Percentiles rank a stretch among this genome's conserved stretches.
phyloP scores from a whole-genome alignment of 1,284 basidiomycete species.

The Phellopilus nigrolimitatus region DNA sequence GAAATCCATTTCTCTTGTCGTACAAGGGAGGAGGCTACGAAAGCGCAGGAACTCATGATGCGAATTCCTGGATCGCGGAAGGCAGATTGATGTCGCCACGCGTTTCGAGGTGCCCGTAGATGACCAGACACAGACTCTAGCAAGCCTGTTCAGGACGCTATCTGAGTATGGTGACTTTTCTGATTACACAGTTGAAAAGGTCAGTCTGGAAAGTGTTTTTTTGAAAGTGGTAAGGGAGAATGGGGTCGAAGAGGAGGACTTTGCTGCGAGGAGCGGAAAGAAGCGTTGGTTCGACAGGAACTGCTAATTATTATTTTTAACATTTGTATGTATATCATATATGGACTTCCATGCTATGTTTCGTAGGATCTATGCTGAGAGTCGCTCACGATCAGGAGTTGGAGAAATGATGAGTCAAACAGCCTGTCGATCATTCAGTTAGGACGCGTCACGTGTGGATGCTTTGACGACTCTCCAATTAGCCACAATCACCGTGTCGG shows the following conservation, averaged over 20 bases:
- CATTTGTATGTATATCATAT: neutral
- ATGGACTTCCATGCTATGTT: too few relatives aligned
- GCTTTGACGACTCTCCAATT: neutral
- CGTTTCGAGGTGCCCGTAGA: slow-evolving; percentile 71
- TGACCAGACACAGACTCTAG: slow-evolving; percentile 38
- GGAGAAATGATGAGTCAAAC: too few relatives aligned
- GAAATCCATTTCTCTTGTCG: slow-evolving; percentile 74
- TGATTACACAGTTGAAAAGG: slow-evolving; percentile 66
- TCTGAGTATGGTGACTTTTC: slow-evolving; percentile 47
- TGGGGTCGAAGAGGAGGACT: slow-evolving; percentile 53
- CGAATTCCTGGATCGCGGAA: slow-evolving; percentile 59
- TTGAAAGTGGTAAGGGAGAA: slow-evolving; percentile 68
- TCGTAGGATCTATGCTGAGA: too few relatives aligned
- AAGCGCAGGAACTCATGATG: slow-evolving; percentile 57
- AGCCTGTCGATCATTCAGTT: neutral
- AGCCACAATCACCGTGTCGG: neutral
- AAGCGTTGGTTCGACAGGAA: slow-evolving; percentile 25
- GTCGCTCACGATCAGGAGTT: too few relatives aligned
- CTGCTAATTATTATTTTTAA: slow-evolving; percentile 11
- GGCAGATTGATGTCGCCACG: slow-evolving; percentile 72
- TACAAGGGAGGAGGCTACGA: slow-evolving; percentile 51
- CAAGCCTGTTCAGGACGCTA: slow-evolving; percentile 52
- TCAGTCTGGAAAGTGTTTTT: slow-evolving; percentile 68
- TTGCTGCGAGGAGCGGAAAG: slow-evolving; percentile 23
- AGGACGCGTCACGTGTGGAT: neutral